phyloP scores from a whole-genome alignment of 176 grass and related monocot genomes.

The Chrysopogon serrulatus region DNA sequence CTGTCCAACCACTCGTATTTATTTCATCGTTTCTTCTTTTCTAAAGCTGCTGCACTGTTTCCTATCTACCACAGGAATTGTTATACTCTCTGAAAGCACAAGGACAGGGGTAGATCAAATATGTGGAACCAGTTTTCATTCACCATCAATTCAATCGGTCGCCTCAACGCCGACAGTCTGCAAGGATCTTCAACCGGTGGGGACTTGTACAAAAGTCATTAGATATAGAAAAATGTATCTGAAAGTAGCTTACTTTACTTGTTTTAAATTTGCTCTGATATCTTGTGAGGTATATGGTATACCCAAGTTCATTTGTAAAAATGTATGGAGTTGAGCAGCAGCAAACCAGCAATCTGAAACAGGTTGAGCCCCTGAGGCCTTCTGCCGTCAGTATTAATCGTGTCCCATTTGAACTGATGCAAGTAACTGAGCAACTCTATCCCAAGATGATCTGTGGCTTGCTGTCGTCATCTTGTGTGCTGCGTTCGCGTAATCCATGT shows the following conservation, averaged over 20 bases:
- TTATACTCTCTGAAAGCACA: slow-evolving; percentile 41
- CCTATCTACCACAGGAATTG: slow-evolving; percentile 31
- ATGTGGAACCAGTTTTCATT: not conserved
- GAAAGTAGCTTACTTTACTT: not conserved
- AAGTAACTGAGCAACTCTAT: not conserved
- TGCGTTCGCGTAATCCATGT: not conserved
- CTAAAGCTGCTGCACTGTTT: not conserved
- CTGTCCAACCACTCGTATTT: not conserved
- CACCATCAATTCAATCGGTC: not conserved
- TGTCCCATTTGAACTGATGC: not conserved
- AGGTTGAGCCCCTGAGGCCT: no score
- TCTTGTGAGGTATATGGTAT: slow-evolving; percentile 13
- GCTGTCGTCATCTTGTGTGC: not conserved
- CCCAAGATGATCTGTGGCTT: not conserved
- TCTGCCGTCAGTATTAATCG: not conserved
- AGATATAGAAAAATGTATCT: slow-evolving; percentile 21
- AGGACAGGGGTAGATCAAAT: not conserved
- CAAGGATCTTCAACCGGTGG: slow-evolving; percentile 16
- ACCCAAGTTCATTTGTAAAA: slow-evolving; percentile 24
- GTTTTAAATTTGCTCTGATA: slow-evolving; percentile 20
- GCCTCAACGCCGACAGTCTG: not conserved
- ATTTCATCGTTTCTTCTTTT: not conserved
- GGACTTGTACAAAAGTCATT: slow-evolving; percentile 37
- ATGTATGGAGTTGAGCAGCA: slow-evolving; percentile 2
- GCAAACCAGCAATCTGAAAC: slow-evolving; percentile 1